Base-by-base conservation (phyloP, 2,329 filamentous ascomycete species). In the Cercospora sp. region DNA sequence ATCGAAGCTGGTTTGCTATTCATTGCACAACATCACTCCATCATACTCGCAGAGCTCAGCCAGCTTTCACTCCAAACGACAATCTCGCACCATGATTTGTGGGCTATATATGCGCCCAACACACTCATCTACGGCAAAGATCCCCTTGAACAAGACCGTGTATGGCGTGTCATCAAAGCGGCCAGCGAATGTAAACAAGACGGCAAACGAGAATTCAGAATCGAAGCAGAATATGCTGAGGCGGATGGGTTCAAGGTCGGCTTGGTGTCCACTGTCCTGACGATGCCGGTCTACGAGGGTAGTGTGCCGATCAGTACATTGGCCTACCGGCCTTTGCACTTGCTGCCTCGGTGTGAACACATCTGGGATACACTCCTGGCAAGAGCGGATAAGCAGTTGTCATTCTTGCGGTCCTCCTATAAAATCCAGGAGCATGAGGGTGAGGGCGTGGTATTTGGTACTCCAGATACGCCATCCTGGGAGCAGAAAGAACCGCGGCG, bases 41-140 rank as follows among this genome's bases (percentile, higher is more conserved):
- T 37, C 10, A 9, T 62, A 6, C 40, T 62, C 37, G 37, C 40
- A 26, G 60, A 62, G 26, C 60, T 62, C 24, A 18, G 49, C 28
- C 9, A 59, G 24, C 30, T 49, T 13, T 49, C 37, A 8, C 6
- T 12, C 9, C 59, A 16, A 5, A 55, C 34, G 2, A 57, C 2
- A 1, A 63, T 66, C 13, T 55, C 49, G 9, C 58, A 58, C 18
- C 18, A 13, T 8, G 65, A 66, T 13, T 21, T 66, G 5, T 66
- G 65, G 65, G 51, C 59, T 1, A 66, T 66, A 16, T 66, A 21
- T 26, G 2, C 65, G 2, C 65, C 65, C 6, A 58, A 63, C 28
- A 66, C 65, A 6, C 65, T 66, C 28, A 51, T 66, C 30, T 30
- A 43, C 30, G 65, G 65, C 32, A 18, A 43, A 21, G 65, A 66